Evolutionary conservation across 345 rosid genomes (phyloP).

Genomic region (Acer yangbiense): DNA sequence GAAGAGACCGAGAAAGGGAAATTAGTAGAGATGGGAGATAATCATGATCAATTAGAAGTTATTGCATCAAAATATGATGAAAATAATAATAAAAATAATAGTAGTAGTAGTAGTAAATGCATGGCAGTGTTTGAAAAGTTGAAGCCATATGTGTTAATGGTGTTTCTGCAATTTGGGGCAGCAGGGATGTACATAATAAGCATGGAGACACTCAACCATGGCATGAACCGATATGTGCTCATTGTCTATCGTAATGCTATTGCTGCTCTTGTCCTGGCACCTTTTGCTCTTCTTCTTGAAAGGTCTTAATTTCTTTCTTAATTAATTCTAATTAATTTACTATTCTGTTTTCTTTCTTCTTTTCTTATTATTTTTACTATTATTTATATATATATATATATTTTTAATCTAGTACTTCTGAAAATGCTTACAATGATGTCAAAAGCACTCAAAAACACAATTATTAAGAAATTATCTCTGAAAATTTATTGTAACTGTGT

Average conservation of each 20-base stretch:
- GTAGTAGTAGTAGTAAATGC: not conserved
- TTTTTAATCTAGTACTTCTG: too few relatives aligned
- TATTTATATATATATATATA: too few relatives aligned
- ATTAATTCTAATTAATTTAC: too few relatives aligned
- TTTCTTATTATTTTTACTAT: not conserved
- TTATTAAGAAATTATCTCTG: too few relatives aligned
- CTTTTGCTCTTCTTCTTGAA: constrained; percentile 75
- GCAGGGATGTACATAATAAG: constrained; percentile 69
- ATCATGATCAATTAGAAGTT: not conserved
- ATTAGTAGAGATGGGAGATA: not conserved
- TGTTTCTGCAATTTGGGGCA: constrained; percentile 64
- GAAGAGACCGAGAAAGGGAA: not conserved
- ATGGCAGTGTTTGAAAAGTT: constrained; percentile 21
- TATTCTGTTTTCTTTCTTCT: not conserved
- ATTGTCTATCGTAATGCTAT: constrained; percentile 72
- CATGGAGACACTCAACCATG: constrained; percentile 62
- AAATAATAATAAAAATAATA: too few relatives aligned
- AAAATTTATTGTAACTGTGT: too few relatives aligned
- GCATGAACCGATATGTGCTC: constrained; percentile 76
- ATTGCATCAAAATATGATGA: not conserved
- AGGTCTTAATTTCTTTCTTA: constrained; percentile 31
- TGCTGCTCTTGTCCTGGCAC: constrained; percentile 73
- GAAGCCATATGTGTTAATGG: constrained; percentile 70
- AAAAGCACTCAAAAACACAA: too few relatives aligned
- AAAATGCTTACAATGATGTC: too few relatives aligned